Evolutionary conservation across 371 early-diverging fungal species (phyloP), one percentile per base, ranked within the genome.

Genomic region (Fennellomyces sp.): DNA sequence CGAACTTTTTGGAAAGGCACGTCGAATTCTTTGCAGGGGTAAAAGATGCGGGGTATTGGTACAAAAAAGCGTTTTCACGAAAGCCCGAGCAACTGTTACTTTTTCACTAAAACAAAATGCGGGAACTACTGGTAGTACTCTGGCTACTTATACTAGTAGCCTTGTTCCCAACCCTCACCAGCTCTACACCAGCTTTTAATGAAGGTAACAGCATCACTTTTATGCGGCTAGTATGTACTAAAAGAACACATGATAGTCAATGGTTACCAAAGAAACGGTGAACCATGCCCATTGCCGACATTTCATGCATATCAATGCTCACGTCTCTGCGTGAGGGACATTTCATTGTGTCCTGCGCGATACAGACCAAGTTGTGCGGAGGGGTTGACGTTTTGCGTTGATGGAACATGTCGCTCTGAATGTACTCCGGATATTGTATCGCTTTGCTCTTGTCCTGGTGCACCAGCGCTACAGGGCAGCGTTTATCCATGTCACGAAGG

Each of bases 241-340:
- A 10, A 21, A 15, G 23, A 45, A 23, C n/a, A 45, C 10, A 6
- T 7, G 23, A 27, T 5, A 83, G 87, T 83, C 41, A 86, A 86
- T 61, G 69, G 68, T 12, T 64, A 64, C 57, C 68, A 79, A 61
- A 31, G 64, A 15, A 52, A 76, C 36, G 85, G 87, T 1, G 28
- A 67, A 29, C 49, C 51, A 17, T 86, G 87, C 64, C 76, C 78
- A 1, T 55, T 73, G 19, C 72, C 70, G 1, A 70, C 76, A 2
- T 69, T 73, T 36, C 31, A 65, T 35, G 60, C 73, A 21, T 75
- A 69, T 27, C 70, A 63, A 25, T 86, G 87, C 39, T 81, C 82
- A 19, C 60, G 67, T 5, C 63, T 86, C 13, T 86, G 87, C 56
- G 84, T 79, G 13, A 64, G 71, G 39, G 76, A 81, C 56, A 60